Percentiles rank a stretch among this genome's conserved stretches.
phyloP scores from a whole-genome alignment of 306 rosid genomes.

The Alnus rubra region DNA sequence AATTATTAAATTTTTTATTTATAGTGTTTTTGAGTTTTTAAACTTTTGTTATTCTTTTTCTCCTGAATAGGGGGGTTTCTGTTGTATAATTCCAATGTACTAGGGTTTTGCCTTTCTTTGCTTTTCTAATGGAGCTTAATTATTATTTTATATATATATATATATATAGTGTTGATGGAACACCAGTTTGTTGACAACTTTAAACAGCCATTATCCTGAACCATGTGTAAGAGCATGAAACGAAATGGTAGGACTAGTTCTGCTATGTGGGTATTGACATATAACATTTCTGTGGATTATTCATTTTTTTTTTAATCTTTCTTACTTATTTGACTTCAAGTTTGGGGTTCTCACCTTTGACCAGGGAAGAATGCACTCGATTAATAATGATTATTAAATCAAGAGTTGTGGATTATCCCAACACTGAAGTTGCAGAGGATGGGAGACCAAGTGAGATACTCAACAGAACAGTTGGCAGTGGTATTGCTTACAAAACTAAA shows the following conservation, averaged over 20 bases:
- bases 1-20: too few species aligned
- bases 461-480: slow-evolving; percentile 37
- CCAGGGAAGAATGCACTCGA: slow-evolving; percentile 85
- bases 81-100: too few species aligned
- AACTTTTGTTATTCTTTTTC: too few species aligned
- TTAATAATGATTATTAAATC: slow-evolving; percentile 70
- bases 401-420: slow-evolving; percentile 63
- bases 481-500: slow-evolving; percentile 29
- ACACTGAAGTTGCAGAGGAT: slow-evolving; percentile 39
- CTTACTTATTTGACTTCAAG: slow-evolving; percentile 21
- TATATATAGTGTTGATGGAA: not conserved
- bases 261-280: not conserved
- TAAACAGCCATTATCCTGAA: slow-evolving; percentile 2
- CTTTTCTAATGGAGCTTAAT: too few species aligned
- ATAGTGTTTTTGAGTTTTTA: too few species aligned
- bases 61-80: too few species aligned
- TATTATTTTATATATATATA: too few species aligned
- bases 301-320: slow-evolving; percentile 11
- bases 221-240: not conserved
- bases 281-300: slow-evolving; percentile 13
- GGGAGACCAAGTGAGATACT: slow-evolving; percentile 47
- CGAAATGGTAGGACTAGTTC: not conserved
- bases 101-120: too few species aligned
- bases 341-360: slow-evolving; percentile 33
- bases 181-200: not conserved